Percentiles rank a stretch among this genome's conserved stretches.
phyloP scores from a whole-genome alignment of 1,284 basidiomycete genomes.

The Omphalotus olearius region DNA sequence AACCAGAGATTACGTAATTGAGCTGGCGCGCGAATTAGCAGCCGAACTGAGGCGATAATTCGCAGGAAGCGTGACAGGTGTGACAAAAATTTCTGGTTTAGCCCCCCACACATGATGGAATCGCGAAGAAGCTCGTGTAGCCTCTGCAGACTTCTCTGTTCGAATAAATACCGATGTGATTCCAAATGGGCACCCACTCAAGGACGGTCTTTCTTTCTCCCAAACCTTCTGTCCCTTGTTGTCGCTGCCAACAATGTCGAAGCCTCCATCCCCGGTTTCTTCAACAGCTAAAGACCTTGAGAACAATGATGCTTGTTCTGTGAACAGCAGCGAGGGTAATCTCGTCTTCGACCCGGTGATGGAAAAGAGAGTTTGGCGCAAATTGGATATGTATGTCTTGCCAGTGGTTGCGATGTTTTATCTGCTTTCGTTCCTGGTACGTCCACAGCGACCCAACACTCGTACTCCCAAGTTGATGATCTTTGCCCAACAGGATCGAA shows the following conservation, averaged over 20 bases:
- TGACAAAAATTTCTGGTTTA: too few relatives aligned
- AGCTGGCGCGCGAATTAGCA: too few relatives aligned
- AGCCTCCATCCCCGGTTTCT: not conserved
- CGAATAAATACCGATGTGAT: too few relatives aligned
- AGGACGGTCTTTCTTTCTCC: not conserved
- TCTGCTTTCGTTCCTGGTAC: slow-evolving; percentile 20
- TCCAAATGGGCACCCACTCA: too few relatives aligned
- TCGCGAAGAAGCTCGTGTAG: too few relatives aligned
- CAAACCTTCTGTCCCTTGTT: not conserved
- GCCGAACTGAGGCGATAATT: too few relatives aligned
- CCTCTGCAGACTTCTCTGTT: too few relatives aligned
- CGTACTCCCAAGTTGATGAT: not conserved
- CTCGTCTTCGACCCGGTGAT: slow-evolving; percentile 12
- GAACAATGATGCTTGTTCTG: slow-evolving; percentile 1
- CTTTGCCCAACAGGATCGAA: slow-evolving; percentile 30
- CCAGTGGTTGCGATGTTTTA: slow-evolving; percentile 22
- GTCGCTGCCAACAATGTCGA: not conserved
- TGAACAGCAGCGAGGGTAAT: not conserved
- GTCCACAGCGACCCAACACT: not conserved
- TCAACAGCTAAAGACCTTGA: not conserved
- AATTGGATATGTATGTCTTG: slow-evolving; percentile 21
- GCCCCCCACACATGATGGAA: too few relatives aligned
- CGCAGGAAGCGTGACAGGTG: too few relatives aligned
- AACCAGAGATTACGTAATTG: too few relatives aligned
- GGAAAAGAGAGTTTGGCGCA: slow-evolving; percentile 20